Evolutionary conservation across 768 basidiomycete species (phyloP), one percentile per base, ranked within the genome.

Genomic region (Calocybe cyanea): DNA sequence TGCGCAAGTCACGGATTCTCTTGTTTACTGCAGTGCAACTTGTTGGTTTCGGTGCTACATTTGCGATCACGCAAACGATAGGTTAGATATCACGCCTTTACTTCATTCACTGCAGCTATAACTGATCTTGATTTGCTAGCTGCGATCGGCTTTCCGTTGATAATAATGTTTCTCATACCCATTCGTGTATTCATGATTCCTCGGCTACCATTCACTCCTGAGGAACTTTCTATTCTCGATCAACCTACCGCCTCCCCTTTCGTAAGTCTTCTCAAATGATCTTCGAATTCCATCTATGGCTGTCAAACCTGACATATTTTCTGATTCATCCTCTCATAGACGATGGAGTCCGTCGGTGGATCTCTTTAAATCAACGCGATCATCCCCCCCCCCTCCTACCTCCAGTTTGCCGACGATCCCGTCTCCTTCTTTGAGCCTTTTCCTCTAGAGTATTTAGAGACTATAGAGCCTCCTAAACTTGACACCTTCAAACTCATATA

Each of bases 51-150:
- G 92, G 85, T 0, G 83, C 82, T 2, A 92, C 92, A 0, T 92
- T 95, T 61, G 87, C 89, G 7, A 82, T 96, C 51, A 92, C 89
- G 0, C 92, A 96, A 59, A 94, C 92, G 1, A 80, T 87, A 48
- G 89, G 89, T 89, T 15, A 19, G 35, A 11, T 48, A 59, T 60
- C 25, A 5, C 25, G 11, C 25, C 25, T 6, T 28, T 68, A n/a
- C 71, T 18, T 28, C 11, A 4, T 15, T 15, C 6, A 1, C 38
- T 18, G 15, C 18, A 9, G 71, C 51, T 8, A 66, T 68, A 46
- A 52, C 69, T 28, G 13, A 28, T 6, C 25, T 19, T 45, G 30
- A 23, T 18, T 48, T 38, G 25, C 13, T 40, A 84, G 92, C 88
- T 33, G 92, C 91, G 3, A 92, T 95, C 48, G 91, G 85, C 0